Evolutionary conservation across 495 filamentous ascomycete species (phyloP).

Genomic region (Lepraria neglecta): DNA sequence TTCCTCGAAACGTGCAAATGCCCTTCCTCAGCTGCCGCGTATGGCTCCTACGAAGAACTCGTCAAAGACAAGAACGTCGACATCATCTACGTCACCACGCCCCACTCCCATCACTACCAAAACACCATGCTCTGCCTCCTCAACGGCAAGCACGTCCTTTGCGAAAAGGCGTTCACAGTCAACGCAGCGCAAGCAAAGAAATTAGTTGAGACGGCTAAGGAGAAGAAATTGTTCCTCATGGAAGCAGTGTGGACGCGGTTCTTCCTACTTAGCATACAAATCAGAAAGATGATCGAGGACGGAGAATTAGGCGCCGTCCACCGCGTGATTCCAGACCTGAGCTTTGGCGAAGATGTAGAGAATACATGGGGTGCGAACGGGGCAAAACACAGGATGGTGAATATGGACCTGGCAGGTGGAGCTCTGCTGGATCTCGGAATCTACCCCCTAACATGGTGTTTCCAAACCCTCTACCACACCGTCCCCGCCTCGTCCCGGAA

Average conservation of each 20-base stretch:
- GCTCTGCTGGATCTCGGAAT: constrained; percentile 79
- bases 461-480: constrained; percentile 82
- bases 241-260: constrained; percentile 95
- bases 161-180: constrained; percentile 90
- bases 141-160: constrained; percentile 82
- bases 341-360: constrained; percentile 47
- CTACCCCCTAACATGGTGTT: constrained; percentile 88
- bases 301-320: constrained; percentile 72
- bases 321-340: constrained; percentile 67
- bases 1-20: constrained; percentile 66
- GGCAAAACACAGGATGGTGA: constrained; percentile 71
- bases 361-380: constrained; percentile 40
- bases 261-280: constrained; percentile 73
- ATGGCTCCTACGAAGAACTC: constrained; percentile 74
- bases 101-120: constrained; percentile 93
- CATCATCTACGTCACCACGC: constrained; percentile 88
- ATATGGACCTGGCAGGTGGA: constrained; percentile 78
- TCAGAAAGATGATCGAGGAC: constrained; percentile 61
- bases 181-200: constrained; percentile 75
- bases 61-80: constrained; percentile 72
- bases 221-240: constrained; percentile 89
- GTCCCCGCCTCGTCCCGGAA: constrained; percentile 51
- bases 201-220: constrained; percentile 63
- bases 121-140: constrained; percentile 76
- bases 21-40: constrained; percentile 60